These are phyloP conservation scores for Acacia confusa DNA, from an alignment of 306 rosid genomes.

Conservation along the genomic window DNA sequence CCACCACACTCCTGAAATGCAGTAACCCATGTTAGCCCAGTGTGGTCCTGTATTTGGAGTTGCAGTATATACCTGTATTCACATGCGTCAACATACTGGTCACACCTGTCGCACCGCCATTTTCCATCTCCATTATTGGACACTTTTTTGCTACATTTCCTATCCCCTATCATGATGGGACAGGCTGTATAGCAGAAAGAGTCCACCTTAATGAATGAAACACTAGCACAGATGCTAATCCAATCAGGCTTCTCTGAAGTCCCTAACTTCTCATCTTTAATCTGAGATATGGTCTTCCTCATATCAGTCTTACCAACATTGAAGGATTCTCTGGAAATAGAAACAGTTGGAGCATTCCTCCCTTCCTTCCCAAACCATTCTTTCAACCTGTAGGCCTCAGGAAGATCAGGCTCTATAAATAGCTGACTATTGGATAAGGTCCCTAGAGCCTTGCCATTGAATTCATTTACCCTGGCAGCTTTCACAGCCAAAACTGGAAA, in stretches of 20 bases:
- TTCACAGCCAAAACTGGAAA: conserved; percentile 80
- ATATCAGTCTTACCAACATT: conserved; percentile 49
- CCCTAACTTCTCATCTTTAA: conserved; percentile 90
- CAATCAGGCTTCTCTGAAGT: conserved; percentile 95
- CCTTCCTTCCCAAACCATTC: conserved; percentile 85
- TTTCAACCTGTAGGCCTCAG: conserved; percentile 57
- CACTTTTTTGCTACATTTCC: conserved; percentile 88
- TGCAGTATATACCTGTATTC: conserved; percentile 85
- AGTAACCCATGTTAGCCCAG: conserved; percentile 84
- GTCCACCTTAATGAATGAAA: conserved; percentile 69
- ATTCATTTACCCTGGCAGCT: conserved; percentile 75
- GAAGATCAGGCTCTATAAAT: conserved; percentile 63
- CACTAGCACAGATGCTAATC: conserved; percentile 70
- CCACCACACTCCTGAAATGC: conserved; percentile 94
- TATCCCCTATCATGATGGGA: conserved; percentile 73
- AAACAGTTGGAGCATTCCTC: conserved; percentile 53
- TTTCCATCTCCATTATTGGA: conserved; percentile 82
- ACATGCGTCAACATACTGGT: conserved; percentile 57
- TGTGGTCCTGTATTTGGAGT: conserved; percentile 81
- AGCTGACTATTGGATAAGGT: conserved; percentile 73
- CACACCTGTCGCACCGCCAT: conserved; percentile 91
- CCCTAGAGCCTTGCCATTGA: conserved; percentile 81
- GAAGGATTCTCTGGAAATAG: conserved; percentile 66
- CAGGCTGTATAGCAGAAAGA: conserved; percentile 86
- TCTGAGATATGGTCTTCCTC: conserved; percentile 72